A percentile compares a stretch with the other conserved stretches of the same genome.
Conservation (phyloP, 371 early-diverging fungal species). For the Mucor mucedo region DNA sequence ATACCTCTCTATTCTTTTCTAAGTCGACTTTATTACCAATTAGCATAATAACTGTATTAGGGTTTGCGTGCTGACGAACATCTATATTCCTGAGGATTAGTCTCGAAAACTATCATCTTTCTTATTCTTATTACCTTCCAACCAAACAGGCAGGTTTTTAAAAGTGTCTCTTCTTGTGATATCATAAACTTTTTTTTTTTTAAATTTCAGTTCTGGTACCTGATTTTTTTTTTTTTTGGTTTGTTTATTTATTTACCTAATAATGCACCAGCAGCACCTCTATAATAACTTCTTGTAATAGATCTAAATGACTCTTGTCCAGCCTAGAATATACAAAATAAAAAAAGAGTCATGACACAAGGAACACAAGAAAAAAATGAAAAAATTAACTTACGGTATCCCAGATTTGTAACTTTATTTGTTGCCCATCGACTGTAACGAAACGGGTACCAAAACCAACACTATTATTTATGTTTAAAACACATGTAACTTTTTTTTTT, state of each 20-base stretch:
- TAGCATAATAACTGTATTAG: conserved; percentile 88
- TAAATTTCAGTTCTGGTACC: conserved; percentile 7
- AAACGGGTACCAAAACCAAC: conserved; percentile 88
- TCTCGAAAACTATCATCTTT: no score
- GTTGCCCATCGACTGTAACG: conserved; percentile 77
- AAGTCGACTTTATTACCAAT: conserved; percentile 97
- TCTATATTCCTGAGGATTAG: conserved; percentile 36
- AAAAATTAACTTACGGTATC: conserved; percentile 84
- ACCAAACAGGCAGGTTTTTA: conserved; percentile 90
- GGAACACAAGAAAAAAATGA: background rate
- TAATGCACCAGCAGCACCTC: conserved; percentile 96
- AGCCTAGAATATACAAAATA: conserved; percentile 50
- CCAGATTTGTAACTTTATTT: conserved; percentile 98
- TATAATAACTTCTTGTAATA: conserved; percentile 96
- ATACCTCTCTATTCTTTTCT: conserved; percentile 80
- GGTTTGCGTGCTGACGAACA: conserved; percentile 87
- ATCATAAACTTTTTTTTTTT: conserved; percentile 46
- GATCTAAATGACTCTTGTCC: conserved; percentile 96
- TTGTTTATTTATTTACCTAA: conserved; percentile 45
- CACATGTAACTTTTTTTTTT: conserved; percentile 1
- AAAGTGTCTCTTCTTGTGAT: conserved; percentile 86
- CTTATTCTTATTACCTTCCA: conserved; percentile 65
- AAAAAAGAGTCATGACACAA: background rate
- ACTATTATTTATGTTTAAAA: conserved; percentile 34
- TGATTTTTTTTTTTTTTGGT: conserved; percentile 4